phyloP scores from a whole-genome alignment of 257 asterid genomes.

The Cordia subcordata region DNA sequence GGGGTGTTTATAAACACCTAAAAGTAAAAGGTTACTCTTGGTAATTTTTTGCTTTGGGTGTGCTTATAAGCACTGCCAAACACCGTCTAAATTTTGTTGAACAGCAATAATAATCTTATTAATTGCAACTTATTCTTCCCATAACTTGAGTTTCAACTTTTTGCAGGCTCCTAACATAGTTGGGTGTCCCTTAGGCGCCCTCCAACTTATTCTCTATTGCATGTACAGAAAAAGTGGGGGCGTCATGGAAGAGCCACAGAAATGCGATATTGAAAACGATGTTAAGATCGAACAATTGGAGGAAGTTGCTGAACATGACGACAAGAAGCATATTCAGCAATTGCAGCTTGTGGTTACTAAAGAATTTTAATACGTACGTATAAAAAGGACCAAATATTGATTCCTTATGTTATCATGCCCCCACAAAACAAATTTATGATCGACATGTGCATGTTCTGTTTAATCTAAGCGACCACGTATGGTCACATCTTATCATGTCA shows the following conservation, averaged over 20 bases:
- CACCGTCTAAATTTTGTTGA: too few relatives aligned
- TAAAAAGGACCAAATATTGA: too few relatives aligned
- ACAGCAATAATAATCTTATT: too few relatives aligned
- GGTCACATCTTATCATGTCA: too few relatives aligned
- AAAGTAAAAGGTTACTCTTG: too few relatives aligned
- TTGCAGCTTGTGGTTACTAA: not conserved
- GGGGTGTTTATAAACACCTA: too few relatives aligned
- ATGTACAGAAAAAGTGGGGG: slow-evolving; percentile 40
- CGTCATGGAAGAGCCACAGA: slow-evolving; percentile 24
- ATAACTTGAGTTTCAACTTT: not conserved
- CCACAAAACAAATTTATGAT: too few relatives aligned
- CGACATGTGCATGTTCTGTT: too few relatives aligned
- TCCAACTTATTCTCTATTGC: slow-evolving; percentile 74
- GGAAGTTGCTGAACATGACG: not conserved
- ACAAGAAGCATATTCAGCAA: not conserved
- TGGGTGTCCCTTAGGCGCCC: slow-evolving; percentile 63
- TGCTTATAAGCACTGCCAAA: too few relatives aligned
- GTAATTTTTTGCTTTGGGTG: too few relatives aligned
- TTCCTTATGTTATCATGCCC: too few relatives aligned
- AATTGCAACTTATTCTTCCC: not conserved
- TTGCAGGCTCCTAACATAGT: slow-evolving; percentile 70
- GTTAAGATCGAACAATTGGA: not conserved
- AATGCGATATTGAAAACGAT: slow-evolving; percentile 34
- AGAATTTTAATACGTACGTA: not conserved
- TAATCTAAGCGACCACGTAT: too few relatives aligned